Evolutionary conservation across 2,329 filamentous ascomycete genomes (phyloP).

Genomic region (Aspergillus tamarii): DNA sequence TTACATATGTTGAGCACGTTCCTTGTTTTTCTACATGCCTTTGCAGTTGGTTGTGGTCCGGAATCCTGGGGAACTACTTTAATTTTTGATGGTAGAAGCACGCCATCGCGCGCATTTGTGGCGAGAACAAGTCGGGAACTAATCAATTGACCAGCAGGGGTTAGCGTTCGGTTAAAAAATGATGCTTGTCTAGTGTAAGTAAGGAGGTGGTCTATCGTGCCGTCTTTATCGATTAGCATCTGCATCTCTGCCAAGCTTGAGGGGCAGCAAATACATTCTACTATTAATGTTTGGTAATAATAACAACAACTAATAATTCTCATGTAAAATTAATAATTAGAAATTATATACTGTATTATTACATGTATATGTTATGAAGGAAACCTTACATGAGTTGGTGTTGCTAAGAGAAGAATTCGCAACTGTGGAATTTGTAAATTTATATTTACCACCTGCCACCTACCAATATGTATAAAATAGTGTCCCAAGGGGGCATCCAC

Average conservation of each 20-base stretch:
- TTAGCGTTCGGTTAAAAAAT: neutral
- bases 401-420: too few relatives aligned
- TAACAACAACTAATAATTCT: neutral
- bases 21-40: neutral
- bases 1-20: neutral
- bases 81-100: neutral
- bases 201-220: neutral
- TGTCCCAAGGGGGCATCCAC: too few relatives aligned
- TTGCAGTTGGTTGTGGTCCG: neutral
- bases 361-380: too few relatives aligned
- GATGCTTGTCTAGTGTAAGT: neutral
- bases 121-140: neutral
- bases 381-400: too few relatives aligned
- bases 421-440: too few relatives aligned
- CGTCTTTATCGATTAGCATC: neutral
- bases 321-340: neutral
- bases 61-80: neutral
- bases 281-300: neutral
- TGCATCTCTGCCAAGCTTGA: neutral
- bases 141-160: neutral
- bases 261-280: neutral
- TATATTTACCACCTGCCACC: too few relatives aligned
- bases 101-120: neutral
- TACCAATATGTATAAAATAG: too few relatives aligned
- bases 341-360: too few relatives aligned